Conservation (phyloP, 164 flowering plant genomes). For the Chloranthus sessilifolius region DNA sequence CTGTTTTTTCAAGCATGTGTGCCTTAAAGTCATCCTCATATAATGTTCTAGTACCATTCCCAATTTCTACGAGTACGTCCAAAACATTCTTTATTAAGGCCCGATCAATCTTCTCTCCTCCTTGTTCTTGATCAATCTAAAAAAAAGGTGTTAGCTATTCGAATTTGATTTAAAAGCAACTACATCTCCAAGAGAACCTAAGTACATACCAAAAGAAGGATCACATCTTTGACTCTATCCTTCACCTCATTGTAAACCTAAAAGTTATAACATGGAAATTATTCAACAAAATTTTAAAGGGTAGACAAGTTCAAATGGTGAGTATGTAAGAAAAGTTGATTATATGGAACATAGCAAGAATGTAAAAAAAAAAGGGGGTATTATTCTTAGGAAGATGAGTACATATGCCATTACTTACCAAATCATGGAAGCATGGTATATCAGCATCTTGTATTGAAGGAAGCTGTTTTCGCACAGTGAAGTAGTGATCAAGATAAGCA, state of each 20-base stretch:
- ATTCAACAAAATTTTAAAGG: background rate
- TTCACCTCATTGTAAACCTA: constrained; percentile 70
- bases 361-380: too few relatives aligned
- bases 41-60: constrained; percentile 62
- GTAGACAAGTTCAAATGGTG: background rate
- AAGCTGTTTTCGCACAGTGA: constrained; percentile 21
- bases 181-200: background rate
- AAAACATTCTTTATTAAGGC: constrained; percentile 72
- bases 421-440: constrained; percentile 28
- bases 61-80: constrained; percentile 75
- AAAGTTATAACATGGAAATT: constrained; percentile 1
- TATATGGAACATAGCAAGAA: too few relatives aligned
- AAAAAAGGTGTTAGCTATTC: background rate
- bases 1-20: constrained; percentile 56
- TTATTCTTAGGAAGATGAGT: too few relatives aligned
- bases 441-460: constrained; percentile 31
- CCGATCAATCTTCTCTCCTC: constrained; percentile 62
- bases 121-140: constrained; percentile 26
- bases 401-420: constrained; percentile 16
- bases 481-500: constrained; percentile 35
- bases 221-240: constrained; percentile 80
- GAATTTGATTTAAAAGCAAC: background rate
- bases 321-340: too few relatives aligned
- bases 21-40: constrained; percentile 72
- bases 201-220: constrained; percentile 29